These are phyloP conservation scores for Pseudocercospora crystallina DNA, from an alignment of 2,329 filamentous ascomycete genomes.

Conservation along the genomic window DNA sequence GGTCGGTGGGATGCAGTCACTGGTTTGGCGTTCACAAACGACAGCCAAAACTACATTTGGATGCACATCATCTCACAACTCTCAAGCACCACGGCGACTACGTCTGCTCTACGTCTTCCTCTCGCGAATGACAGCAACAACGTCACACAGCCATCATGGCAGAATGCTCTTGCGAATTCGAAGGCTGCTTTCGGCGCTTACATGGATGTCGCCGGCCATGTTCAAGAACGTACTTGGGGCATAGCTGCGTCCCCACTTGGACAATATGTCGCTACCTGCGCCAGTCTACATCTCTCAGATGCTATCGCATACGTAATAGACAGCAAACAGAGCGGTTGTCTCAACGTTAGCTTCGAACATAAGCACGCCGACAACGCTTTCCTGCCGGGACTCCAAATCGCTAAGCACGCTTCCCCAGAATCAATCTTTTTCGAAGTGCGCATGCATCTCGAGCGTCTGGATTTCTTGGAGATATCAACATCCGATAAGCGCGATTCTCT, in stretches of 20 bases:
- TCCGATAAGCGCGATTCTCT: too few species aligned
- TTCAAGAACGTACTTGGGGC: constrained; percentile 55
- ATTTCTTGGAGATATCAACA: too few species aligned
- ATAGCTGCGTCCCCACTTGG: constrained; percentile 48
- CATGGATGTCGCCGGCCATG: constrained; percentile 51
- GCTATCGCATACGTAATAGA: constrained; percentile 57
- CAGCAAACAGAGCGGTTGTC: constrained; percentile 39
- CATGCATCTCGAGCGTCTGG: too few species aligned
- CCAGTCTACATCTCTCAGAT: constrained; percentile 57
- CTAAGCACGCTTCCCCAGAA: too few species aligned
- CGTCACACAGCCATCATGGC: constrained; percentile 38
- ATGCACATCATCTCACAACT: constrained; percentile 41
- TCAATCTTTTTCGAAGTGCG: too few species aligned
- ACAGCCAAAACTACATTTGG: constrained; percentile 15
- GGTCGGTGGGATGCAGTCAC: constrained; percentile 45
- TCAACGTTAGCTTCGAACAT: constrained; percentile 18
- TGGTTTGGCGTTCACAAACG: constrained; percentile 34
- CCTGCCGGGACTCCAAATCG: too few species aligned
- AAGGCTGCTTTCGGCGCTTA: constrained; percentile 49
- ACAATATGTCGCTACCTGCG: constrained; percentile 50
- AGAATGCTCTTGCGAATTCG: constrained; percentile 39
- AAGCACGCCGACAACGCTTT: too few species aligned
- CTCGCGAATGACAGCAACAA: constrained; percentile 3
- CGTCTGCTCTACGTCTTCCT: constrained; percentile 35
- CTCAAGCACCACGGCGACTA: constrained; percentile 37